Conservation (phyloP, 345 rosid genomes). For the Sisymbrium altissimum region DNA sequence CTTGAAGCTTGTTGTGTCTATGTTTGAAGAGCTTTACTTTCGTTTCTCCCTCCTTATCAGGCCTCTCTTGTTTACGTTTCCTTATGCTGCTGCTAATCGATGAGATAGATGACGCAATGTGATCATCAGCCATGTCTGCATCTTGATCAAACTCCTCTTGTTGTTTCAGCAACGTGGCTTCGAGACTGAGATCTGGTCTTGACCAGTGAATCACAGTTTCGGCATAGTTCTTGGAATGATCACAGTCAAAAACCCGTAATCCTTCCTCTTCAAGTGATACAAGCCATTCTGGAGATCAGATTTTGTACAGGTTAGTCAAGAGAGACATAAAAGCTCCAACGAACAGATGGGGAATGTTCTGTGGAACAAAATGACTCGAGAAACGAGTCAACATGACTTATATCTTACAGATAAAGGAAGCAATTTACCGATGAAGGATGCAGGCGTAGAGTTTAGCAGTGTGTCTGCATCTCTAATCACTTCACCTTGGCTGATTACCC, state of each 20-base stretch:
- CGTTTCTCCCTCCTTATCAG: slow-evolving; percentile 35
- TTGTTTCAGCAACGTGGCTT: slow-evolving; percentile 3
- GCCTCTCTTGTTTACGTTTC: slow-evolving; percentile 64
- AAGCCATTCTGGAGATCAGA: slow-evolving; percentile 59
- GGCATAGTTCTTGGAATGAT: slow-evolving; percentile 48
- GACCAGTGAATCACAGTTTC: slow-evolving; percentile 42
- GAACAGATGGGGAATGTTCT: background rate
- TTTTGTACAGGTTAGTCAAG: slow-evolving; percentile 20
- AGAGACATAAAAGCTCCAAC: background rate
- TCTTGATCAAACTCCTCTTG: slow-evolving; percentile 13
- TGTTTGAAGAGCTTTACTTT: slow-evolving; percentile 48
- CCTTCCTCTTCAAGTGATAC: slow-evolving; percentile 59
- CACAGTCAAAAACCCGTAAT: slow-evolving; percentile 46
- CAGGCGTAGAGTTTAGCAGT: slow-evolving; percentile 41
- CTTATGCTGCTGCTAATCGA: slow-evolving; percentile 36
- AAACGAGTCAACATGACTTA: background rate
- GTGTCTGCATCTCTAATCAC: slow-evolving; percentile 34
- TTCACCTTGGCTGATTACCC: slow-evolving; percentile 49
- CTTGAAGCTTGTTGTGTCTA: slow-evolving; percentile 31
- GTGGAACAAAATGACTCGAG: background rate
- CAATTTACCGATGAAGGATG: slow-evolving; percentile 62
- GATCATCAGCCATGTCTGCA: slow-evolving; percentile 32
- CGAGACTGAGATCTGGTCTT: slow-evolving; percentile 33
- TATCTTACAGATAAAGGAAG: background rate
- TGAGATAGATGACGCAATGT: slow-evolving; percentile 18